Conservation (phyloP, 1,139 yeast genomes). For the Spathaspora sp. region DNA sequence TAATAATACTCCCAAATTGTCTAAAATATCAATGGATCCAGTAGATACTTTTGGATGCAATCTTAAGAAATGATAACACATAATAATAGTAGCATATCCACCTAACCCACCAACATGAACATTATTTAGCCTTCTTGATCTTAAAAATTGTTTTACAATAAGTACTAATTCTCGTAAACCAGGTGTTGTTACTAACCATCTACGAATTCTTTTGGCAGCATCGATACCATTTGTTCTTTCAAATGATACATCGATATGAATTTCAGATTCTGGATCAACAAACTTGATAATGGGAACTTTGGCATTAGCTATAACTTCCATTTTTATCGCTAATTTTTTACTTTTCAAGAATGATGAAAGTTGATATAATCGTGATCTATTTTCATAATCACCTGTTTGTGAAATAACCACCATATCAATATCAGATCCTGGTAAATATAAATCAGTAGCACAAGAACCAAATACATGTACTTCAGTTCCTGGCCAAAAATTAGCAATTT, state of each 20-base stretch:
- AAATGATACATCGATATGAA: conserved; percentile 89
- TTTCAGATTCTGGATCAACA: conserved; percentile 67
- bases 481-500: conserved; percentile 69
- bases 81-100: conserved; percentile 87
- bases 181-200: conserved; percentile 73
- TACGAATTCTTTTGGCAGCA: conserved; percentile 78
- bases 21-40: conserved; percentile 61
- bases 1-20: conserved; percentile 82
- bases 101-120: conserved; percentile 98
- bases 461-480: conserved; percentile 83
- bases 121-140: conserved; percentile 77
- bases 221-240: conserved; percentile 84
- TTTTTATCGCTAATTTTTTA: conserved; percentile 62
- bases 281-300: conserved; percentile 95
- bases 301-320: conserved; percentile 88
- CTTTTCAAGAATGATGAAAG: conserved; percentile 70
- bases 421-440: conserved; percentile 94
- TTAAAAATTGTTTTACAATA: conserved; percentile 81
- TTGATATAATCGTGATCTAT: conserved; percentile 67
- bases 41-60: conserved; percentile 80
- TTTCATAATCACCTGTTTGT: conserved; percentile 61
- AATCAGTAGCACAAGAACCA: conserved; percentile 94
- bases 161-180: conserved; percentile 84
- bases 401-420: conserved; percentile 91
- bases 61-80: conserved; percentile 78